These are phyloP conservation scores for Elaphomyces granulatus DNA, from an alignment of 495 filamentous ascomycete genomes.

Conservation along the genomic window DNA sequence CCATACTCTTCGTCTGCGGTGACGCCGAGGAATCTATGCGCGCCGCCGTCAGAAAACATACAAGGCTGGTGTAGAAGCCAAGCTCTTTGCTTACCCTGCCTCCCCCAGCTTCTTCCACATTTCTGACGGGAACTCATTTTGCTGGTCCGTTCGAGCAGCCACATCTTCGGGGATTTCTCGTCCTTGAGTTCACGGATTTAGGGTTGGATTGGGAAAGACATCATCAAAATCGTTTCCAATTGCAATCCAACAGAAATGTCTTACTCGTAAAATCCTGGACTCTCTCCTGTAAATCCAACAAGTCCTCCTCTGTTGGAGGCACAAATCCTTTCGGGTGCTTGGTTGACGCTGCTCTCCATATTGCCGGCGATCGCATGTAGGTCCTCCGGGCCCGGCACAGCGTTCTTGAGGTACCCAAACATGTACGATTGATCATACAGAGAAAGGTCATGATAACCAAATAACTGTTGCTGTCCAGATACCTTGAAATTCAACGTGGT, in stretches of 20 bases:
- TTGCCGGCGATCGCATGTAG: slow-evolving; percentile 20
- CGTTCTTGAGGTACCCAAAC: slow-evolving; percentile 20
- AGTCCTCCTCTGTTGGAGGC: slow-evolving; percentile 58
- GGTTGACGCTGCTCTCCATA: slow-evolving; percentile 35
- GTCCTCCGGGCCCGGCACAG: slow-evolving; percentile 13
- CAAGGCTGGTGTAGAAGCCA: background rate
- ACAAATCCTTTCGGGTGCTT: slow-evolving; percentile 80
- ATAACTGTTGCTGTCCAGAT: no score
- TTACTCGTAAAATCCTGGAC: slow-evolving; percentile 81
- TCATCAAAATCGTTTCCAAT: background rate
- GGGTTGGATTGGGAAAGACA: background rate
- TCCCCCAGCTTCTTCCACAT: slow-evolving; percentile 94
- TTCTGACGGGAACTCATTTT: slow-evolving; percentile 73
- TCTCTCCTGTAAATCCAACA: slow-evolving; percentile 71
- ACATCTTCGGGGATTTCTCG: slow-evolving; percentile 64
- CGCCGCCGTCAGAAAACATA: slow-evolving; percentile 3
- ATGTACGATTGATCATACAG: slow-evolving; percentile 2
- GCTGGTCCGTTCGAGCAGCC: slow-evolving; percentile 63
- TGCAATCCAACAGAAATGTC: background rate
- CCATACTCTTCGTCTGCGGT: slow-evolving; percentile 92
- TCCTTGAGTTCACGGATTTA: slow-evolving; percentile 12
- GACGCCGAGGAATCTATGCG: slow-evolving; percentile 62
- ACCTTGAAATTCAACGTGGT: background rate
- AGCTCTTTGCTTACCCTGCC: slow-evolving; percentile 40
- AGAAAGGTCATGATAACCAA: background rate